Evolutionary conservation across 1,284 basidiomycete genomes (phyloP).

Genomic region (Naganishia sp.): DNA sequence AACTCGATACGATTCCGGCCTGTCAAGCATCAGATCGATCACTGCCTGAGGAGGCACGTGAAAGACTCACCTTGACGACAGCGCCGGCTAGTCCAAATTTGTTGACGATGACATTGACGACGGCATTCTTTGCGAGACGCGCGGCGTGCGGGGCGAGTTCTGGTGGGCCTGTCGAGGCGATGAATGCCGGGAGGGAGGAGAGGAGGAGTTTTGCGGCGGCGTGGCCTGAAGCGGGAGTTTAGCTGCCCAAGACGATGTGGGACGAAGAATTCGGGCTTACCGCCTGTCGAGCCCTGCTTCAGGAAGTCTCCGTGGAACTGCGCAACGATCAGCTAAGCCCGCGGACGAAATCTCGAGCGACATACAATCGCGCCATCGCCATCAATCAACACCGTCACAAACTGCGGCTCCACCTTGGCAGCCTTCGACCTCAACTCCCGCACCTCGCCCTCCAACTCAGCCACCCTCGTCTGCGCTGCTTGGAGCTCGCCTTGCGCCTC

Average conservation of each 20-base stretch:
- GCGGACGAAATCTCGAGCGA: not conserved
- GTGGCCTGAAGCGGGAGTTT: not conserved
- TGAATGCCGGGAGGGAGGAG: conserved; percentile 37
- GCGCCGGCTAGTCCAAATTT: conserved; percentile 44
- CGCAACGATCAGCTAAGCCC: not conserved
- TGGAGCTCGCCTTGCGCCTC: conserved; percentile 40
- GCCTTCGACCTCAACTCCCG: conserved; percentile 36
- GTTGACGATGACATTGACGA: conserved; percentile 50
- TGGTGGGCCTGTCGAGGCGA: conserved; percentile 29
- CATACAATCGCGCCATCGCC: conserved; percentile 49
- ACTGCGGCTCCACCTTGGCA: conserved; percentile 34
- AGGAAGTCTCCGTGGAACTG: conserved; percentile 40
- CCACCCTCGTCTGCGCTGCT: conserved; percentile 47
- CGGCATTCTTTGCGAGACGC: conserved; percentile 33
- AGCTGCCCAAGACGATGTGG: not conserved
- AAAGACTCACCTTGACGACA: conserved; percentile 43
- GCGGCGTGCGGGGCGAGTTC: conserved; percentile 10
- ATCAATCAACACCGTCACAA: conserved; percentile 47
- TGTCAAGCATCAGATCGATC: conserved; percentile 21
- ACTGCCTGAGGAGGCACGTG: not conserved
- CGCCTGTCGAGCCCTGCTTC: conserved; percentile 44
- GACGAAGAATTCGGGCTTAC: conserved; percentile 33
- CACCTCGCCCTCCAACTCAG: conserved; percentile 45
- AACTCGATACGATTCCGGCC: conserved; percentile 42
- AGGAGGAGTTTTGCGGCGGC: conserved; percentile 43